These are phyloP conservation scores for Ophiostoma fasciatum DNA, from an alignment of 2,329 filamentous ascomycete genomes.

Conservation along the genomic window DNA sequence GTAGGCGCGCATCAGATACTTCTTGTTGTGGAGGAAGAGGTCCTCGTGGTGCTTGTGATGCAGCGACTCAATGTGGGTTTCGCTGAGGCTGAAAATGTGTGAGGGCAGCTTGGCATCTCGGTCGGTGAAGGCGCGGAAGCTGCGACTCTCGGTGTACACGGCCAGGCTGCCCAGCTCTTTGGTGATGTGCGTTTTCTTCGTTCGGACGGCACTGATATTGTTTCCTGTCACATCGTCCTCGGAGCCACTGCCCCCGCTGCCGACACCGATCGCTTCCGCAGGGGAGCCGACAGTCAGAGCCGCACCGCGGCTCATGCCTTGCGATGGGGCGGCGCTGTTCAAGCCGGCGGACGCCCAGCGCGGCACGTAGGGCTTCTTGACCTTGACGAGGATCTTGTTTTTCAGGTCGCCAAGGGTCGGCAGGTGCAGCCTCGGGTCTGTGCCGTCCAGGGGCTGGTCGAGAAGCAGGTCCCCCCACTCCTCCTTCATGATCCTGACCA, in stretches of 20 bases:
- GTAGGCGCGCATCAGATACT: conserved; percentile 83
- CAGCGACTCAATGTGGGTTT: conserved; percentile 53
- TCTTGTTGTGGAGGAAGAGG: conserved; percentile 77
- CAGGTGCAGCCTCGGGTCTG: conserved; percentile 39
- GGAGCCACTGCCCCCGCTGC: conserved; percentile 21
- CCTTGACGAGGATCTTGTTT: conserved; percentile 72
- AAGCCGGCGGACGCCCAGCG: neutral
- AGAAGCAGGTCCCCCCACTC: conserved; percentile 68
- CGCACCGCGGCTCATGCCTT: conserved; percentile 11
- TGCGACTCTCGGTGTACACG: conserved; percentile 75
- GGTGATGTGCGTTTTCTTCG: conserved; percentile 36
- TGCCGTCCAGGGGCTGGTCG: conserved; percentile 36
- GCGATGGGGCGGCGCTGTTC: conserved; percentile 16
- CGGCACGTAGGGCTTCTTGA: conserved; percentile 40
- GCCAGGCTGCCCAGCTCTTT: conserved; percentile 59
- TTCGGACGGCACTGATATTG: conserved; percentile 13
- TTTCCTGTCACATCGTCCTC: conserved; percentile 25
- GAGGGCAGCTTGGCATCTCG: conserved; percentile 43
- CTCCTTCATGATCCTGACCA: conserved; percentile 89
- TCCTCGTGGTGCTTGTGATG: conserved; percentile 50
- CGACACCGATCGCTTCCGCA: no score
- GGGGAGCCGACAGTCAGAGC: conserved; percentile 17
- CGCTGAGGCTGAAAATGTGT: conserved; percentile 79
- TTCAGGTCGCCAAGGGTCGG: conserved; percentile 57
- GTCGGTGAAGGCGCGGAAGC: conserved; percentile 58